Evolutionary conservation across 2,329 filamentous ascomycete species (phyloP), one percentile per base, ranked within the genome.

Genomic region (Fragosphaeria purpurea): DNA sequence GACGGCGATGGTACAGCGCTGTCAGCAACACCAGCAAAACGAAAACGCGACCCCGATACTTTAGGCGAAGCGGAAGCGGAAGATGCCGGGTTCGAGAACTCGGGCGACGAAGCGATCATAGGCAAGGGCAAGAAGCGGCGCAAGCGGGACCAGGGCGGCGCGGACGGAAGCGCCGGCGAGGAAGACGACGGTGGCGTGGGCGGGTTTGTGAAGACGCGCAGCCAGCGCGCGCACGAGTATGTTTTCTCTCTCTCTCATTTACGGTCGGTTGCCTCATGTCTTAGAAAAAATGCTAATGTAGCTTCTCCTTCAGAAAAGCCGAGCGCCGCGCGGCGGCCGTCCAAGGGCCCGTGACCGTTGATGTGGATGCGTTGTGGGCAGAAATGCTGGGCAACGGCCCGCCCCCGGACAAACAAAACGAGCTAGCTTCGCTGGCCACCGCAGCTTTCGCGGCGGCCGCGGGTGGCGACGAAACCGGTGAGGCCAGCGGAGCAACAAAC

Each of bases 101-200:
- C 84, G 1, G 84, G 83, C n/a, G 84, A 88, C 59, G 84, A 88
- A 60, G 75, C 76, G 1, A 76, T 86, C 50, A 83, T 88, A 57
- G 69, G 76, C 44, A 81, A 75, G 56, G 81, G 76, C 13, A 78
- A 75, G 59, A 82, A 75, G 61, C 68, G 69, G 48, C 68, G 65
- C 38, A 71, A 68, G 61, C 77, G 70, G 60, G 65, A 64, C 41
- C 75, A 70, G 59, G 70, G 10, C 13, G 9, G 30, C 6, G 10
- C 39, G 22, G 62, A 55, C 2, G 60, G 58, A 1, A 61, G 56
- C 22, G 79, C 80, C 37, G 75, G 71, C 22, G 76, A 74, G 39
- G 79, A 79, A 52, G 77, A 77, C 12, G 79, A 80, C 41, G 75
- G 71, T 11, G 76, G 76, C 35, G 78, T 79, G 50, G 81, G 80